Evolutionary conservation across 2,329 filamentous ascomycete genomes (phyloP).

Genomic region (Colletotrichum navitas): DNA sequence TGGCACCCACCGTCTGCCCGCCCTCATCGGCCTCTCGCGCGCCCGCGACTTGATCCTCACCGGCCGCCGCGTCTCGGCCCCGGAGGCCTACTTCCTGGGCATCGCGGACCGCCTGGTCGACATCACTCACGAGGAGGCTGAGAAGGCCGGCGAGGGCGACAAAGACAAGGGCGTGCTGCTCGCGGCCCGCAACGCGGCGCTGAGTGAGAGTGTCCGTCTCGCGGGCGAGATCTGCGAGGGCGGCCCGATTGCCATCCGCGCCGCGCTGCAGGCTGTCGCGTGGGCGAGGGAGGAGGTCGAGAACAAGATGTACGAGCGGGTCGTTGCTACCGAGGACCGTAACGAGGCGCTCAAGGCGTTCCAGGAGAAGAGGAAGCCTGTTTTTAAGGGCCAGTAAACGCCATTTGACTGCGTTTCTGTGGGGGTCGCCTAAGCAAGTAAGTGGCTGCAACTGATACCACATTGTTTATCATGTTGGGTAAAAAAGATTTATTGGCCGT

Average conservation of each 20-base stretch:
- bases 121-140: slow-evolving; percentile 63
- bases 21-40: slow-evolving; percentile 81
- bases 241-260: slow-evolving; percentile 84
- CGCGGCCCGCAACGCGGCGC: slow-evolving; percentile 73
- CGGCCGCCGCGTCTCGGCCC: slow-evolving; percentile 83
- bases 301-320: slow-evolving; percentile 86
- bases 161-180: slow-evolving; percentile 60
- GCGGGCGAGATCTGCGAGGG: slow-evolving; percentile 91
- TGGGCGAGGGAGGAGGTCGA: slow-evolving; percentile 82
- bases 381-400: slow-evolving; percentile 65
- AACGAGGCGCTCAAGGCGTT: slow-evolving; percentile 92
- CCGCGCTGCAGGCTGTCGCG: slow-evolving; percentile 82
- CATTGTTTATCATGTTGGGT: neutral
- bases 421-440: neutral
- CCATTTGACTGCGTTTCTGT: neutral
- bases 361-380: slow-evolving; percentile 70
- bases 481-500: no score
- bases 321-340: slow-evolving; percentile 87
- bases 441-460: neutral
- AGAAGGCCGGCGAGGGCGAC: slow-evolving; percentile 51
- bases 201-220: slow-evolving; percentile 82
- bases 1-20: slow-evolving; percentile 88
- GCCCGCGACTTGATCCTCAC: slow-evolving; percentile 94
- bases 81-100: slow-evolving; percentile 92
- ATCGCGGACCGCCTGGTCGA: slow-evolving; percentile 92